Base-by-base conservation (phyloP, 805 yeast genomes). In the Schwanniomyces pseudopolymorphus region DNA sequence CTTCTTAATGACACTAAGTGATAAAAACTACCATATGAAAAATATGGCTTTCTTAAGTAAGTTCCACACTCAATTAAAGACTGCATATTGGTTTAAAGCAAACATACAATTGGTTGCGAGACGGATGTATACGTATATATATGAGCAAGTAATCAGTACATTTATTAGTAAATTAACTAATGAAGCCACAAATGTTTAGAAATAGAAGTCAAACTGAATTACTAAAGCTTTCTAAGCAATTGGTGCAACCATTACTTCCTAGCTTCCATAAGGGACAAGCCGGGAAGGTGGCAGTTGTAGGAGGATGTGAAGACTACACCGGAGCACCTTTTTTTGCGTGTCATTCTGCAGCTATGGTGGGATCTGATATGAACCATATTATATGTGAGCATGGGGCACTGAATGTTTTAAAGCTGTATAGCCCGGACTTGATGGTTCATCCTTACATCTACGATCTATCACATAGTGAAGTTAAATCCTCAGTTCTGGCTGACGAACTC, bases 301-400 rank as follows among this genome's bases (percentile, higher is more conserved):
- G 99, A 19, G 99, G 99, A 1, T 85, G 94, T 63, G 91, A 87
- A 63, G 97, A 92, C 63, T 92, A 90, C 63, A 91, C 97, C 0
- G 99, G 99, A 0, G 99, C 99, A 0, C 98, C 98, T 1, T 94
- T 75, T 65, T 94, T 94, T 63, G 79, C 96, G 28, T 87, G 95
- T 4, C 85, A 87, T 61, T 87, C 96, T 0, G 81, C 96, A 1
- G 87, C 96, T 2, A 67, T 86, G 31, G 75, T 85, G 42, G 99
- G 99, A 0, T 85, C 90, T 44, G 99, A 92, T 61, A 73, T 94
- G 69, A 79, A 92, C 31, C 98, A 92, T 64, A 77, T 92, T 8
- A 76, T 94, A n/a, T 94, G 98, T 68, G 96, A 89, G 54, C 64
- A 69, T 42, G 67, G 71, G 25, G 97, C 97, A 0, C 91, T 88